These are phyloP conservation scores for Fusarium ambrosium DNA, from an alignment of 2,329 filamentous ascomycete genomes.

Conservation along the genomic window DNA sequence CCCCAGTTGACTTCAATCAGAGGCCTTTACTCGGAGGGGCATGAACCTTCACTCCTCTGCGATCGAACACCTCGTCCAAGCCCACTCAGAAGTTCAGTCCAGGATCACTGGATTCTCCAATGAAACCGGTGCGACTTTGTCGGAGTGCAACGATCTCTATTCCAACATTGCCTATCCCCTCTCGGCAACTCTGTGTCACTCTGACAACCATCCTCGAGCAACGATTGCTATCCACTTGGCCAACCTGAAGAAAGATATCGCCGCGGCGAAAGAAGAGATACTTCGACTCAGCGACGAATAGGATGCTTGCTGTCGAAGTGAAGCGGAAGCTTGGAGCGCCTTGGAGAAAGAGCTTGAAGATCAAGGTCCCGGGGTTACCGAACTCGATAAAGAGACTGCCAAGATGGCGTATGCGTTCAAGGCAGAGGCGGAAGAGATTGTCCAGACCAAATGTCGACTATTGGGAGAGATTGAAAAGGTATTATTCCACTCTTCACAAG, in stretches of 20 bases:
- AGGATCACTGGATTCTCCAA: constrained; percentile 38
- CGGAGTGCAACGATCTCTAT: constrained; percentile 45
- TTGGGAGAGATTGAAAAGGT: constrained; percentile 50
- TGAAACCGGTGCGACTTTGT: constrained; percentile 29
- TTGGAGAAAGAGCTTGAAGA: constrained; percentile 9
- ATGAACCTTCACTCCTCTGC: constrained; percentile 16
- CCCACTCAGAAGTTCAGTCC: constrained; percentile 39
- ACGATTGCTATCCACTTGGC: constrained; percentile 47
- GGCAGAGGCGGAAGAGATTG: constrained; percentile 42
- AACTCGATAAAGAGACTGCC: background rate
- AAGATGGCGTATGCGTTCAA: constrained; percentile 22
- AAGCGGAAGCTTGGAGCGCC: constrained; percentile 38
- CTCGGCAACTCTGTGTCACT: constrained; percentile 50
- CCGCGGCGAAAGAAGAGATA: constrained; percentile 43
- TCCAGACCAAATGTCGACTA: constrained; percentile 31
- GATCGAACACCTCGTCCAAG: constrained; percentile 35
- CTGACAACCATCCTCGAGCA: constrained; percentile 37
- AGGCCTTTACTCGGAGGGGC: constrained; percentile 43
- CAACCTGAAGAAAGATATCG: constrained; percentile 39
- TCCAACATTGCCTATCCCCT: constrained; percentile 51
- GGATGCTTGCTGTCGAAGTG: constrained; percentile 41
- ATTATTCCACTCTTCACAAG: background rate
- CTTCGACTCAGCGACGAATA: constrained; percentile 40
- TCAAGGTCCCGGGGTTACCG: background rate
- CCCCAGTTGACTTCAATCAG: constrained; percentile 24